A percentile compares a stretch with the other conserved stretches of the same genome.
These are phyloP conservation scores for Aspergillus taichungensis DNA, from an alignment of 495 filamentous ascomycete species.

Conservation along the genomic window DNA sequence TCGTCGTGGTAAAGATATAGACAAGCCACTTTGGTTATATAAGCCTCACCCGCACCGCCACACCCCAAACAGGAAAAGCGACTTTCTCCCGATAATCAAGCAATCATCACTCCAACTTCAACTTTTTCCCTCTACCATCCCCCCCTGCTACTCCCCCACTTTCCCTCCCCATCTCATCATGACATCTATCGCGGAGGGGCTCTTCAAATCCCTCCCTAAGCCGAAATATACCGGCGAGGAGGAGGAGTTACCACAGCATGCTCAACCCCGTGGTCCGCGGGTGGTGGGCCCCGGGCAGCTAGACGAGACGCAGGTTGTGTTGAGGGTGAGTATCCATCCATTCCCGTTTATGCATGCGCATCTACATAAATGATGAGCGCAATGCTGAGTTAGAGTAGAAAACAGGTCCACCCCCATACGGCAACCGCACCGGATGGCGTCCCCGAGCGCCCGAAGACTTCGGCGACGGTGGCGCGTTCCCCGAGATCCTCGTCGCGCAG, in stretches of 20 bases:
- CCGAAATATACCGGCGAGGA: slow-evolving; percentile 82
- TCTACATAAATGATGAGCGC: no score
- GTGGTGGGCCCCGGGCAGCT: slow-evolving; percentile 69
- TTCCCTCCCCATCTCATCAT: slow-evolving; percentile 32
- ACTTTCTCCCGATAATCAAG: slow-evolving; percentile 3
- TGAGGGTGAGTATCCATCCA: slow-evolving; percentile 57
- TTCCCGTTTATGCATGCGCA: no score
- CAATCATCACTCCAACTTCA: background rate
- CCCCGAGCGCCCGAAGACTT: slow-evolving; percentile 82
- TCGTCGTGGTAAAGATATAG: no score
- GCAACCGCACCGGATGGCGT: slow-evolving; percentile 77
- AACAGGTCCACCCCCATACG: slow-evolving; percentile 79
- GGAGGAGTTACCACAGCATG: slow-evolving; percentile 65
- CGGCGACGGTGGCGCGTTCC: slow-evolving; percentile 93
- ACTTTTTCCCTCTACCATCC: slow-evolving; percentile 1
- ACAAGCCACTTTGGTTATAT: no score
- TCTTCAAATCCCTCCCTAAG: slow-evolving; percentile 77
- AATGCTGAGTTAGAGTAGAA: slow-evolving; percentile 39
- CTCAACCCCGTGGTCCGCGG: slow-evolving; percentile 67
- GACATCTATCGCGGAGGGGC: slow-evolving; percentile 64
- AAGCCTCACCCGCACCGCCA: slow-evolving; percentile 11
- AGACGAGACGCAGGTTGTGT: slow-evolving; percentile 77
- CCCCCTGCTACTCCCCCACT: slow-evolving; percentile 7
- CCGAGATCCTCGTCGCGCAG: slow-evolving; percentile 87
- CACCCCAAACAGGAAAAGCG: slow-evolving; percentile 9